Percentiles rank a stretch among this genome's conserved stretches.
phyloP scores from a whole-genome alignment of 1,284 basidiomycete genomes.

The Stereum hirsutum region DNA sequence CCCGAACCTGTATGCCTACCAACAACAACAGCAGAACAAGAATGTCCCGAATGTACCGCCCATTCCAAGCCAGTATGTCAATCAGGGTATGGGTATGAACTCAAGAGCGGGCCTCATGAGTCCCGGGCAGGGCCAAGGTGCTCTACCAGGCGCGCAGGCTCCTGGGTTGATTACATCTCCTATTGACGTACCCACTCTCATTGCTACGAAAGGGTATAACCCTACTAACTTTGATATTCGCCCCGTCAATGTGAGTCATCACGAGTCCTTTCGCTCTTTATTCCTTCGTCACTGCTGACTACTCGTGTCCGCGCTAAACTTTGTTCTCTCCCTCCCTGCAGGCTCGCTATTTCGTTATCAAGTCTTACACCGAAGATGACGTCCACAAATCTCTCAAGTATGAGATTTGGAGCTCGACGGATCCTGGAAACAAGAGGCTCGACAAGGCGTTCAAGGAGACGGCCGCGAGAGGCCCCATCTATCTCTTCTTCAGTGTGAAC shows the following conservation, averaged over 20 bases:
- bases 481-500: conserved; percentile 95
- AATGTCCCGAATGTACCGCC: conserved; percentile 56
- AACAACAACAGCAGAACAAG: conserved; percentile 29
- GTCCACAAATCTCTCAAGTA: conserved; percentile 95
- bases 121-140: conserved; percentile 7
- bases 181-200: conserved; percentile 79
- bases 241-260: conserved; percentile 62
- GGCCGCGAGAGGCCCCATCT: conserved; percentile 80
- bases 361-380: conserved; percentile 96
- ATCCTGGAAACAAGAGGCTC: conserved; percentile 90
- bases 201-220: conserved; percentile 86
- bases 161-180: conserved; percentile 47
- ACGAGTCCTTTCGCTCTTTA: neutral
- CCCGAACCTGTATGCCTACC: conserved; percentile 56
- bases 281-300: conserved; percentile 2
- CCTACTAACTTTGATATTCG: conserved; percentile 78
- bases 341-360: conserved; percentile 95
- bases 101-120: conserved; percentile 29
- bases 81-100: conserved; percentile 27
- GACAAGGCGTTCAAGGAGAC: conserved; percentile 94
- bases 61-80: conserved; percentile 63
- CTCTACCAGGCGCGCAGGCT: conserved; percentile 18
- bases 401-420: conserved; percentile 95
- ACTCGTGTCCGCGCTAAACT: too few relatives aligned
- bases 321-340: too few relatives aligned